phyloP scores from a whole-genome alignment of 169 alveolate genomes.

The Plasmodium reichenowi region DNA sequence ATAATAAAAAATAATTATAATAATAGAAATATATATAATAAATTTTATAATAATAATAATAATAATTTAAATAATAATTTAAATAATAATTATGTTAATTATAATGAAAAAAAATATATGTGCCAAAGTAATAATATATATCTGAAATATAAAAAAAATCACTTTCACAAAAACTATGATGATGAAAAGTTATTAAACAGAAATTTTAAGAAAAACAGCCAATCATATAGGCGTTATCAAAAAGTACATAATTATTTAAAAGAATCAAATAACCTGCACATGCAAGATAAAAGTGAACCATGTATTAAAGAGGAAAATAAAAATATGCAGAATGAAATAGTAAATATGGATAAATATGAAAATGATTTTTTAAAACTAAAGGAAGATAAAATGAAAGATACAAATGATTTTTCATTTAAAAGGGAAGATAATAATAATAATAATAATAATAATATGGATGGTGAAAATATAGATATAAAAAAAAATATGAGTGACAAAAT shows the following conservation, averaged over 20 bases:
- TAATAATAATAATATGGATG: too few species aligned
- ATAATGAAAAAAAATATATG: constrained; percentile 6
- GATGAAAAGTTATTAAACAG: background rate
- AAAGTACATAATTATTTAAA: too few species aligned
- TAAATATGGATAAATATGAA: background rate
- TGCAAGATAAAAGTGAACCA: background rate
- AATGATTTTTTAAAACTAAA: background rate
- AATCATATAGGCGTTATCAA: too few species aligned
- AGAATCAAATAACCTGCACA: too few species aligned
- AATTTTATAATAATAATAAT: background rate
- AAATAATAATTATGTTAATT: constrained; percentile 16
- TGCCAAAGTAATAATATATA: background rate
- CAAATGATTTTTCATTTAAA: background rate
- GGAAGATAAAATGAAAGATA: background rate
- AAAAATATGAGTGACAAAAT: background rate
- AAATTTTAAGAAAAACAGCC: background rate
- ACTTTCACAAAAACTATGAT: background rate
- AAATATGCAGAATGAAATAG: background rate
- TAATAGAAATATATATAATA: background rate
- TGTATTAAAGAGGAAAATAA: background rate
- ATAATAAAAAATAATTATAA: background rate
- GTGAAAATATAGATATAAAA: background rate
- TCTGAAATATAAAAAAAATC: background rate
- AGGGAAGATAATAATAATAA: constrained; percentile 1
- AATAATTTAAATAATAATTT: background rate